Base-by-base conservation (phyloP, 257 asterid species). In the Jaltomata sinuosa region DNA sequence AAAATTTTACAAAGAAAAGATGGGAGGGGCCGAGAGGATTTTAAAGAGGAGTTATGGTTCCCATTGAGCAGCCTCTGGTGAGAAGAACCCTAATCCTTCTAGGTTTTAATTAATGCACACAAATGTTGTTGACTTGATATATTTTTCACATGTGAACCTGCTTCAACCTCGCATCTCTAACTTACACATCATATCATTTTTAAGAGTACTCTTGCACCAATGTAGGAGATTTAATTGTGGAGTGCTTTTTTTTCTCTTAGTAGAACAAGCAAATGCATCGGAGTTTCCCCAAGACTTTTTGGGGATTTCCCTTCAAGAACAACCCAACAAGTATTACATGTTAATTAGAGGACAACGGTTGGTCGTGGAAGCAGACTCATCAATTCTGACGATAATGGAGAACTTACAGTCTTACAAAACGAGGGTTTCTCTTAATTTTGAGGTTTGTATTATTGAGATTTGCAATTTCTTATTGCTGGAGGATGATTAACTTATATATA, bases 371-470 rank as follows among this genome's bases (percentile, higher is more conserved):
- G 45, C 45, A 57, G 31, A 57, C 29, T n/a, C 65, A 57, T 94
- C 89, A 64, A 93, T 96, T 87, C 98, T 93, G 92, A 89, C 83
- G 83, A 96, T 92, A 83, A 96, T 96, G 99, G 97, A 94, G 87
- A 96, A 93, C 85, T 86, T 94, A 85, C 97, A 94, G 82, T 96
- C 99, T 18, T 94, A 94, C 85, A 93, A 88, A 87, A 92, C 94
- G 12, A 88, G 98, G 79, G 94, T 93, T 76, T 97, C 95, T 19
- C 97, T 96, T 85, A 91, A 85, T 86, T 96, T 94, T 83, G 97
- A 96, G 97, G 98, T 93, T 55, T n/a, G 65, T 57, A n/a, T 57
- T 57, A n/a, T 10, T 57, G 31, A n/a, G 10, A 31, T 84, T 2
- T 84, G 83, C 72, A 29, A 84, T 10, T 71, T 71, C 31, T 10